Conservation (phyloP, 2,329 filamentous ascomycete species). For the Periconia digitata region DNA sequence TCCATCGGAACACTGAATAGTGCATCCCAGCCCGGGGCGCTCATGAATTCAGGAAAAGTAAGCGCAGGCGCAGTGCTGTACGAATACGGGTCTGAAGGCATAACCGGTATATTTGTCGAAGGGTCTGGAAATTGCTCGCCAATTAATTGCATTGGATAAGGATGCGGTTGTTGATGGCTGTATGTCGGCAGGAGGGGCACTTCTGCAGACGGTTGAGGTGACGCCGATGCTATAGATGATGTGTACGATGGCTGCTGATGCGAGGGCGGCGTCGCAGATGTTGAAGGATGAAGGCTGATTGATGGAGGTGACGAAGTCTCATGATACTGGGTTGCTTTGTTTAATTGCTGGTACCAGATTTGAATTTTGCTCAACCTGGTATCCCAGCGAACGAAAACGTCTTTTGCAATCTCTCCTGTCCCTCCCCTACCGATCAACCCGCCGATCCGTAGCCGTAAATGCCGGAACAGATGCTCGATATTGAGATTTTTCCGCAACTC, state of each 20-base stretch:
- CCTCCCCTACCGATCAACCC: conserved; percentile 25
- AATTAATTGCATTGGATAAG: conserved; percentile 6
- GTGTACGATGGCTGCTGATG: conserved; percentile 2
- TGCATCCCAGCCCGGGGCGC: conserved; percentile 29
- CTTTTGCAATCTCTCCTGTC: conserved; percentile 24
- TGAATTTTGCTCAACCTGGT: conserved; percentile 29
- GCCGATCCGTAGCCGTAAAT: conserved; percentile 25
- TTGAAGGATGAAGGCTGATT: neutral
- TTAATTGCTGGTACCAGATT: conserved; percentile 33
- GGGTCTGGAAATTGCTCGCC: conserved; percentile 4
- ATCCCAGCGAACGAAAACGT: conserved; percentile 31
- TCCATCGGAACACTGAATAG: conserved; percentile 33
- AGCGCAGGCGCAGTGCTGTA: conserved; percentile 20
- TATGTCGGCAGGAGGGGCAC: conserved; percentile 19
- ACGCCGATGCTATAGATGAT: neutral
- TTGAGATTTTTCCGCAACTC: conserved; percentile 30
- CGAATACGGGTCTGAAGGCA: conserved; percentile 20
- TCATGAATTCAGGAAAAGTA: conserved; percentile 30
- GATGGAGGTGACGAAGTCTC: conserved; percentile 13
- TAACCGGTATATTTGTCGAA: conserved; percentile 18
- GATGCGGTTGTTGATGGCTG: conserved; percentile 20
- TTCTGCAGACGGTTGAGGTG: conserved; percentile 6
- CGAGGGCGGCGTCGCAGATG: conserved; percentile 1
- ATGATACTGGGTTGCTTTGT: conserved; percentile 16
- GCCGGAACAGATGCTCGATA: conserved; percentile 29